Evolutionary conservation across 768 basidiomycete genomes (phyloP).

Genomic region (Xerocomus potaroensis): DNA sequence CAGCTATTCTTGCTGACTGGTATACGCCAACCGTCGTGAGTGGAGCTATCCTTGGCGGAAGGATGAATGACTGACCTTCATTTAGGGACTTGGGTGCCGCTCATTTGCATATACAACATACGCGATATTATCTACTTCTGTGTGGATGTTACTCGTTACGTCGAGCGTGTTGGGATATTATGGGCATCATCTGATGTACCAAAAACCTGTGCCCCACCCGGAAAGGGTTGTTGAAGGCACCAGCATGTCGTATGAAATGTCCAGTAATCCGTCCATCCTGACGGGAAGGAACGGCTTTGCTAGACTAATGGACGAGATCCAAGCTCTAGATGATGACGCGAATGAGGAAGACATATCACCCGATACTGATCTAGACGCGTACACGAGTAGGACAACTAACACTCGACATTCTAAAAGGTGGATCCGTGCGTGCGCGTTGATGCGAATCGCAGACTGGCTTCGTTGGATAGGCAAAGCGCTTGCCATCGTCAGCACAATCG

Average conservation of each 20-base stretch:
- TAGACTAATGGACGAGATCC: background rate
- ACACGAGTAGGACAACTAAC: background rate
- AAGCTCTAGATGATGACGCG: too few relatives aligned
- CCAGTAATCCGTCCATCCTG: too few relatives aligned
- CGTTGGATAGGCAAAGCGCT: background rate
- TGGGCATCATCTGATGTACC: constrained; percentile 5
- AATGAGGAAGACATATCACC: background rate
- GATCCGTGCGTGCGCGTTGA: background rate
- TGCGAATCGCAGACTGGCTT: background rate
- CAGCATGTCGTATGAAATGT: background rate
- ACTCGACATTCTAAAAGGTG: background rate
- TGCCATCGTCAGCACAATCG: background rate
- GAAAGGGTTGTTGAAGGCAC: background rate
- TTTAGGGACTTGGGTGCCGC: constrained; percentile 33
- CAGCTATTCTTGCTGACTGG: constrained; percentile 27
- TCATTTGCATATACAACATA: constrained; percentile 31
- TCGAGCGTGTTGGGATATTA: constrained; percentile 18
- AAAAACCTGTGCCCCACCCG: background rate
- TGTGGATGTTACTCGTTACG: constrained; percentile 29
- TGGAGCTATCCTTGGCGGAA: background rate
- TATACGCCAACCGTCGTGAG: constrained; percentile 28
- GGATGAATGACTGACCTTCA: background rate
- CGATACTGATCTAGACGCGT: background rate
- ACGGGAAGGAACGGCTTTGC: too few relatives aligned
- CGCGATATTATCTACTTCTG: constrained; percentile 23